Evolutionary conservation across 2,329 filamentous ascomycete species (phyloP), one percentile per base, ranked within the genome.

Genomic region (Plenodomus biglobosus): DNA sequence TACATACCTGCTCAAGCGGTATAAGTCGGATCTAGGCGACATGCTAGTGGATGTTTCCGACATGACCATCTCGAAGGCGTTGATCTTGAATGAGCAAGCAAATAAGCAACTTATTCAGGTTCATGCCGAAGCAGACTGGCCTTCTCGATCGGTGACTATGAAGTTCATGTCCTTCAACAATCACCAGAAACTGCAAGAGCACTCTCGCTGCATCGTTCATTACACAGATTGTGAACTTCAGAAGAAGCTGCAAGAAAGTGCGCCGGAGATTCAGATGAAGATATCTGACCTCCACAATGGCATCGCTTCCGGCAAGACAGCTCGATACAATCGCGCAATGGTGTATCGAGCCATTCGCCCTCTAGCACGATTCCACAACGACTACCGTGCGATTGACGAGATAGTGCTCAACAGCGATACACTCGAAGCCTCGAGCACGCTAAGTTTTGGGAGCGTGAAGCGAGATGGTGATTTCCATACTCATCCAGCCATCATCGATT

Each of bases 371-470:
- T 61, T 53, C 36, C 32, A 50, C 24, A 5, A 39, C 1, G 43
- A 56, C 15, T 63, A 59, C 34, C 44, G 41, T 10, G 54, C 37
- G 11, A 42, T 61, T 19, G 42, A 56, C 8, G 46, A 57, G 19
- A 43, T 63, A 6, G 40, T 60, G 13, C 35, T 63, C 11, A 39
- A 63, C 27, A 55, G 50, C 35, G 34, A 54, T 4, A 52, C 35
- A 3, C 30, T 58, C 3, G 58, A 60, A 41, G 52, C 59, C 11
- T 41, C 42, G 7, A 42, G 38, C 10, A 44, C 13, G 1, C 20
- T 61, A 8, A 50, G 35, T 8, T 59, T 58, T 21, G 22, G 34
- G 1, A 38, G 11, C 11, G 44, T 48, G 4, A 41, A 55, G 20
- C 19, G 32, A 5, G 50, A 47, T 10, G 50, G 49, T 3, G 20